A percentile compares a stretch with the other conserved stretches of the same genome.
These are phyloP conservation scores for Nowakowskiella sp. DNA, from an alignment of 192 early-diverging fungal genomes.

Conservation along the genomic window DNA sequence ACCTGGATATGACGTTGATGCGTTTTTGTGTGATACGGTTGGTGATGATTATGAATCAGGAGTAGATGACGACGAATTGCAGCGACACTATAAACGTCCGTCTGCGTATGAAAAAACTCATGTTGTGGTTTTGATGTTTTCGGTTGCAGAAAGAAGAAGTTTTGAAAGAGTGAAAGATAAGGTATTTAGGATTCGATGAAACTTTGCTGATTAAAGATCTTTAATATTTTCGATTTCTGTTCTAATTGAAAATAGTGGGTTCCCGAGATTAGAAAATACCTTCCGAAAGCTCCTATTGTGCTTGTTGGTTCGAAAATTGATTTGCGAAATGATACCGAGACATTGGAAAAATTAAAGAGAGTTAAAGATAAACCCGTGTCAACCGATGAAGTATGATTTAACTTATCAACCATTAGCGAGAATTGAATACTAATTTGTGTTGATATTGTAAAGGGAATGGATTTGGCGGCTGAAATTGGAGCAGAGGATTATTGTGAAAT, in stretches of 20 bases:
- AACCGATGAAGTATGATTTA: not conserved
- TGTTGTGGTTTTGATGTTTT: not conserved
- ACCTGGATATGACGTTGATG: not conserved
- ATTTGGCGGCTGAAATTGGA: not conserved
- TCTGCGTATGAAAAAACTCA: not conserved
- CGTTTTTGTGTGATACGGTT: not conserved
- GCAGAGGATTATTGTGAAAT: not conserved
- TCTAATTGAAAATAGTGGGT: too few species aligned
- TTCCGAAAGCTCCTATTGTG: not conserved
- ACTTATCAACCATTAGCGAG: not conserved
- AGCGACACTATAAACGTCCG: not conserved
- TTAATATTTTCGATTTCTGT: not conserved
- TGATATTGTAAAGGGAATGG: not conserved
- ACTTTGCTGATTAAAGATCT: not conserved
- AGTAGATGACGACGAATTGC: too few species aligned
- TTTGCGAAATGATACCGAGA: not conserved
- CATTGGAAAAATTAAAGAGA: not conserved
- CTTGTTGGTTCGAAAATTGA: not conserved
- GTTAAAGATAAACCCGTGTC: too few species aligned
- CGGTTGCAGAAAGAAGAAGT: not conserved
- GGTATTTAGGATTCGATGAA: not conserved
- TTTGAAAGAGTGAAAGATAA: not conserved
- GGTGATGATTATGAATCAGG: too few species aligned
- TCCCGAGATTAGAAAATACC: not conserved
- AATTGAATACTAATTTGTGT: not conserved